Base-by-base conservation (phyloP, 2,329 filamentous ascomycete genomes). In the Penicillium sp. region DNA sequence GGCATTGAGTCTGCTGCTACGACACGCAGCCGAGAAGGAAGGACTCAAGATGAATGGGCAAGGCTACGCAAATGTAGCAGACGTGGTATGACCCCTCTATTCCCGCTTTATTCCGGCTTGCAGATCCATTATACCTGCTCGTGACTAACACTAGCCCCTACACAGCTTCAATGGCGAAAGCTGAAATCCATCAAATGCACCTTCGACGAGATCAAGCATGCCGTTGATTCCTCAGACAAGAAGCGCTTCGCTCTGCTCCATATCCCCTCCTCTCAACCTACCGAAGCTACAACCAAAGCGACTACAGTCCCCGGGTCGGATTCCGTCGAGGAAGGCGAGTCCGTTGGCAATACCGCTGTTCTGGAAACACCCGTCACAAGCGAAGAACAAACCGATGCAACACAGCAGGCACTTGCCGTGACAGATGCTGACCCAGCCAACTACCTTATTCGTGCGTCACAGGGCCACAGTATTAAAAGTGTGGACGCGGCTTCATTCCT, bases 361-460 rank as follows among this genome's bases (percentile, higher is more conserved):
- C 51, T 66, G 25, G 62, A 63, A 11, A 53, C 63, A 14, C 60
- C 69, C 6, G 61, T 66, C 8, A 72, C 73, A 29, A 62, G 66
- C 45, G 67, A 72, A 25, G 67, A 62, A 11, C 69, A 72, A 46
- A 63, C 66, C 42, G 72, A 65, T 21, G 64, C 72, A 16, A 76
- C 73, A 14, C 65, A 67, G 21, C 67, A 72, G 37, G 72, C 75
- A n/a, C 64, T 77, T 14, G 64, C 73, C n/a, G 68, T 71, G 4
- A 63, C 69, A 26, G 72, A 76, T 47, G 59, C 73, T 9, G 79
- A 89, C 50, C 82, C 91, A 0, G 74, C 81, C 0, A 82, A 89
- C 73, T 97, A 88, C 79, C 82, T 96, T 31, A 97, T 99, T 77
- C 92, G 95, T 68, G 95, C 95, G 27, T 96, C 96, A 70, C 95